These are phyloP conservation scores for Exutisphaerella laricina DNA, from an alignment of 2,329 filamentous ascomycete species.

Conservation along the genomic window DNA sequence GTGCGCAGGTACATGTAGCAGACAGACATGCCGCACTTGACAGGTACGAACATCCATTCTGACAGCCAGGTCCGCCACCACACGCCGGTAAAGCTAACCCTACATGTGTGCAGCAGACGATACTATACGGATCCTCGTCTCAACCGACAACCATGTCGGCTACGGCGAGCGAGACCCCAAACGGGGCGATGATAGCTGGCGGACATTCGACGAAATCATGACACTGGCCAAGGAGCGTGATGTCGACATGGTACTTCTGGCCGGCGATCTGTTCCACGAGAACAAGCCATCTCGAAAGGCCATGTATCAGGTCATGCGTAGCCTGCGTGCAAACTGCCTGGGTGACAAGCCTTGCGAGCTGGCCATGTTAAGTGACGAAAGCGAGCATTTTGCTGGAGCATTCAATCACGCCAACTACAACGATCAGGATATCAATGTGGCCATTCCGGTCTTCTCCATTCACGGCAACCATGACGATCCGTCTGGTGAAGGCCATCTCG, in stretches of 20 bases:
- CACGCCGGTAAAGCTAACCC: too few relatives aligned
- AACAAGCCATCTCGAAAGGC: slow-evolving; percentile 95
- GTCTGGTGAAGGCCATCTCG: slow-evolving; percentile 88
- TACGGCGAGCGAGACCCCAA: slow-evolving; percentile 90
- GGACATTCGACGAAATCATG: slow-evolving; percentile 93
- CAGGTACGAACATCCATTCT: slow-evolving; percentile 12
- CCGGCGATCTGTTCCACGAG: slow-evolving; percentile 93
- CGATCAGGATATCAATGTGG: slow-evolving; percentile 92
- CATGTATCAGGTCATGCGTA: slow-evolving; percentile 96
- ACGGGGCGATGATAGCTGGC: slow-evolving; percentile 96
- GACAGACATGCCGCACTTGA: slow-evolving; percentile 16
- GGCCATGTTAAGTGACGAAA: slow-evolving; percentile 89
- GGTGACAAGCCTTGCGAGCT: slow-evolving; percentile 94
- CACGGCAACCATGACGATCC: slow-evolving; percentile 98
- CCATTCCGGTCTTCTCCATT: slow-evolving; percentile 96
- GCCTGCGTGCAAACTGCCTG: slow-evolving; percentile 84
- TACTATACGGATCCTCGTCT: slow-evolving; percentile 88
- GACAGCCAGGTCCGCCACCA: too few relatives aligned
- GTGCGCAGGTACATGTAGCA: too few relatives aligned
- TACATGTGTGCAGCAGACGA: slow-evolving; percentile 56
- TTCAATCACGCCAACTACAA: slow-evolving; percentile 98
- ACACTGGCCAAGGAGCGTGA: slow-evolving; percentile 77
- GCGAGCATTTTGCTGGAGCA: slow-evolving; percentile 70
- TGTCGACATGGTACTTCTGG: slow-evolving; percentile 96
- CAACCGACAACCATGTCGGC: slow-evolving; percentile 97